Evolutionary conservation across 2,329 filamentous ascomycete species (phyloP), one percentile per base, ranked within the genome.

Genomic region (Fusarium sp.): DNA sequence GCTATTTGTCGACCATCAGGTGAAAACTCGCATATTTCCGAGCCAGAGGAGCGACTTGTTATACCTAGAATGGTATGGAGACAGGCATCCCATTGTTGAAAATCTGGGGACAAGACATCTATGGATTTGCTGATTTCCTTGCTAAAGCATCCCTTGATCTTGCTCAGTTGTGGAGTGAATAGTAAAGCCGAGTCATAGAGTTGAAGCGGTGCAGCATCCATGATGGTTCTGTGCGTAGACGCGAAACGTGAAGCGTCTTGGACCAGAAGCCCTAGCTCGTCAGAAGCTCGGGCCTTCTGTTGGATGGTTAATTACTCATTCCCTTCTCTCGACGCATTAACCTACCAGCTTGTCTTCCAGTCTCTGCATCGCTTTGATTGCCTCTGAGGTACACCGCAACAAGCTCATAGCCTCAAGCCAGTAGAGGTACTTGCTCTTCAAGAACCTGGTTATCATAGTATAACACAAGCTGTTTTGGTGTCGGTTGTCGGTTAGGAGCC

Each of bases 341-440:
- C n/a, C n/a, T n/a, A 35, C 26, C 44, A 47, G 6, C 6, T 12
- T 11, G 0, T 30, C 3, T 1, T 47, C 26, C 0, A 47, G 26
- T 47, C 1, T 30, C 26, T 3, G 44, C 10, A 47, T 8, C 3
- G 20, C 44, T 7, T 8, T 16, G 0, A 47, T 12, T 8, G 44
- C 44, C 0, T 30, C 9, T 2, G 44, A 22, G 14, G 44, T 12
- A 16, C 44, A 22, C 0, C 44, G 14, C 14, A 47, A 47, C 0
- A 47, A 10, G 1, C 44, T 30, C 44, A 47, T 47, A 4, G 44
- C 44, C 10, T 47, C 44, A n/a, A 47, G 26, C 26, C 26, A 47
- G 6, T n/a, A 30, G 0, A 47, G 26, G 0, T 16, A 30, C 0
- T 30, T 47, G 0, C 1, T 16, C 9, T 28, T 2, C 0, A 47